Conservation (phyloP, 1,284 basidiomycete genomes). For the Schizopora paradoxa region DNA sequence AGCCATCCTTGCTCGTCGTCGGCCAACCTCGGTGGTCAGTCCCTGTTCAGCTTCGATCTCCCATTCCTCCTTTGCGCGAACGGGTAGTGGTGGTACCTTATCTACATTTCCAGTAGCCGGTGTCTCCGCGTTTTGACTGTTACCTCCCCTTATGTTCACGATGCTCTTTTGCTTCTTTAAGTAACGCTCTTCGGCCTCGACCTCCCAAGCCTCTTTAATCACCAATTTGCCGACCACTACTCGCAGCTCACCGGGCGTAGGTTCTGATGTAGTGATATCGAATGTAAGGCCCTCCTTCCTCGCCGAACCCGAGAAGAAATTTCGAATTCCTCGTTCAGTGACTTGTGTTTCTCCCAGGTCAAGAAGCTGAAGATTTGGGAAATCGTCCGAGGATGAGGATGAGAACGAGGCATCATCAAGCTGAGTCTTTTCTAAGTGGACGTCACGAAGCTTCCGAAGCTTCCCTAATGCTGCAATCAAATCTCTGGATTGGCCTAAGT, state of each 20-base stretch:
- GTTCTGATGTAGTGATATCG: constrained; percentile 47
- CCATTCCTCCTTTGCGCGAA: constrained; percentile 32
- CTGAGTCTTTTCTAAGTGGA: constrained; percentile 49
- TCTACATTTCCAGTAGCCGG: neutral
- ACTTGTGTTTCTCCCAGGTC: constrained; percentile 63
- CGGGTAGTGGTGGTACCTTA: constrained; percentile 6
- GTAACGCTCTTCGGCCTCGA: constrained; percentile 55
- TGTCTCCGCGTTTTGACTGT: neutral
- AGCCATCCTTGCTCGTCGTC: constrained; percentile 27
- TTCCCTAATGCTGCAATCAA: constrained; percentile 44
- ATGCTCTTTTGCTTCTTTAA: constrained; percentile 28
- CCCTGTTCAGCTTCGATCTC: constrained; percentile 35
- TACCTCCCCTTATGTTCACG: too few relatives aligned
- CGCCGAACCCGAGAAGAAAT: constrained; percentile 34
- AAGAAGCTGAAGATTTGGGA: constrained; percentile 48
- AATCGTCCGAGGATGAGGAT: constrained; percentile 30
- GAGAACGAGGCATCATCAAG: constrained; percentile 57
- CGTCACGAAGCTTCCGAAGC: constrained; percentile 51
- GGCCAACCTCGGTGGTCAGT: constrained; percentile 30
- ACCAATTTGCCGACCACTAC: constrained; percentile 65
- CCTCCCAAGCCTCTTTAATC: constrained; percentile 68
- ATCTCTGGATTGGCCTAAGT: constrained; percentile 30
- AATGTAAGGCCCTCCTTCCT: constrained; percentile 48
- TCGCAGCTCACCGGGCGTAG: constrained; percentile 44
- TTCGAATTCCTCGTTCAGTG: constrained; percentile 39